Base-by-base conservation (phyloP, 1,284 basidiomycete species). In the Apiotrichum porosum region DNA sequence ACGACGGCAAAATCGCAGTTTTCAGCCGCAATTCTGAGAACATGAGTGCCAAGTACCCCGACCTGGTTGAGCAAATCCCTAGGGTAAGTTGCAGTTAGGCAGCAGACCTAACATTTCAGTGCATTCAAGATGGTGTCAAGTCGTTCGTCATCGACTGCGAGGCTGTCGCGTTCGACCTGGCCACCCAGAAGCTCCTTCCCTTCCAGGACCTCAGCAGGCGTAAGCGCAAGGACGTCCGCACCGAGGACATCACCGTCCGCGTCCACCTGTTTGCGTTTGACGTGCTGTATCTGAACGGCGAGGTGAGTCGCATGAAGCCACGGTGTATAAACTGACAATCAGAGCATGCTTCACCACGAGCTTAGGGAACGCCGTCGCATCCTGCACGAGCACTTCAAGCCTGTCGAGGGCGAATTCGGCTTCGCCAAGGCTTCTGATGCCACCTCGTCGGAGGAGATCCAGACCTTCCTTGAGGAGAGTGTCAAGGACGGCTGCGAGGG, bases 21-120 rank as follows among this genome's bases (percentile, higher is more conserved):
- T 99, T 97, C 74, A 94, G 89, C 71, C 79, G 95, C 42, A 99
- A 99, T 73, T 95, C 91, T 30, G 95, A 99, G 71, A 91, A 99
- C 67, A 99, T 98, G 95, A 93, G 88, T 69, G 92, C 92, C 67
- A 99, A 98, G 69, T 98, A 98, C 74, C 95, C 94, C 0, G 95
- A 99, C 76, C 77, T 99, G 14, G 83, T 97, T 15, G 88, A 91
- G 60, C 92, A 97, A 66, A 78, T 97, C 28, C 91, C 93, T 1
- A 79, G 81, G 39, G 92, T 90, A 56, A 58, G 80, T 75, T 15
- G 18, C 8, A 15, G 30, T 14, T 21, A 9, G 4, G n/a, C 14
- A 31, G 23, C 6, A 37, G 32, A 28, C 33, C 59, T 70, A 34
- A 51, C 35, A 17, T 12, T n/a, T 3, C 61, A 94, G 90, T 89